Conservation (phyloP, 2,329 filamentous ascomycete species). For the Colletotrichum sp. region DNA sequence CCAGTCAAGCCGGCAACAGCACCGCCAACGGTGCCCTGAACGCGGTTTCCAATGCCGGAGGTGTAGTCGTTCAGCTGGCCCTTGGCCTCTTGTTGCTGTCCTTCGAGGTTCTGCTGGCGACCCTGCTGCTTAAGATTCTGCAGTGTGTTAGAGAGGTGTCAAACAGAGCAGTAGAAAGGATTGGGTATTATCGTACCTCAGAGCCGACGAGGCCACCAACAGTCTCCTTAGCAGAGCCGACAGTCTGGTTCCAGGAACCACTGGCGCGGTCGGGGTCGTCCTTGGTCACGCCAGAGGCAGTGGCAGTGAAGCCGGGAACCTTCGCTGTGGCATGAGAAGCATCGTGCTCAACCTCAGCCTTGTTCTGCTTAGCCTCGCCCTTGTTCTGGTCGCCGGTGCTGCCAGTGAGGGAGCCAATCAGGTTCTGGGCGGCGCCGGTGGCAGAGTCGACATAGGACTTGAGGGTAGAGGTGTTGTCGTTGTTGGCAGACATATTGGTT, state of each 20-base stretch:
- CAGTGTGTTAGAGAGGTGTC: background rate
- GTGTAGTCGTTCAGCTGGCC: constrained; percentile 81
- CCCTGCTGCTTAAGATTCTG: constrained; percentile 75
- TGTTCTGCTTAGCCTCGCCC: constrained; percentile 68
- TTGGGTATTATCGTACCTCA: constrained; percentile 53
- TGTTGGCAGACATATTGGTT: constrained; percentile 22
- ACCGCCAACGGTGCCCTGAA: constrained; percentile 73
- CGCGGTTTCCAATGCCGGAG: constrained; percentile 69
- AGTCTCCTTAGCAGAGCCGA: constrained; percentile 85
- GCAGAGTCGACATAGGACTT: constrained; percentile 79
- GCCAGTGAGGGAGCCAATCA: constrained; percentile 75
- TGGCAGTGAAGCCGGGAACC: constrained; percentile 73
- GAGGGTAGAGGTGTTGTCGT: constrained; percentile 69
- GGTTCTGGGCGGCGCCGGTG: constrained; percentile 74
- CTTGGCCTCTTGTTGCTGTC: constrained; percentile 81
- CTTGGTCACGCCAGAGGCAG: constrained; percentile 70
- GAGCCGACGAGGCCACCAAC: constrained; percentile 78
- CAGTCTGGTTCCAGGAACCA: constrained; percentile 86
- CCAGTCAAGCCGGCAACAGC: constrained; percentile 77
- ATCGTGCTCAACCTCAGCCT: constrained; percentile 71
- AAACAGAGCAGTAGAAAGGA: background rate
- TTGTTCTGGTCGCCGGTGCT: constrained; percentile 70
- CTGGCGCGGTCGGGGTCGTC: constrained; percentile 75
- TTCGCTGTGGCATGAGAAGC: constrained; percentile 78
- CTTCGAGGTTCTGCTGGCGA: constrained; percentile 77